Conservation (phyloP, 345 rosid genomes). For the Acer saccharum region DNA sequence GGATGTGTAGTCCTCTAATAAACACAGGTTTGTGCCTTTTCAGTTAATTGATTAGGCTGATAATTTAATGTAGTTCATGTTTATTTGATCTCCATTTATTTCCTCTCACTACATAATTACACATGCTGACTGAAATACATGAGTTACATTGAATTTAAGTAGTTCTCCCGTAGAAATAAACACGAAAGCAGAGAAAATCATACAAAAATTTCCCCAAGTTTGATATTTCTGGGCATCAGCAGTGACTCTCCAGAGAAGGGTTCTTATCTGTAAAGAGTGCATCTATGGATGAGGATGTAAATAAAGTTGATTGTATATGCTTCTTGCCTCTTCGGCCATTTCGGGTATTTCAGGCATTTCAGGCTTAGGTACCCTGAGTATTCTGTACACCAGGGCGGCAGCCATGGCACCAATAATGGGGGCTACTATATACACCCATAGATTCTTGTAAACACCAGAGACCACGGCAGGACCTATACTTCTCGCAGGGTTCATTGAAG, state of each 20-base stretch:
- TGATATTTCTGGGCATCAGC: neutral
- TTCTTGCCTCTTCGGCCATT: conserved; percentile 22
- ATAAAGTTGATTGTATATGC: conserved; percentile 29
- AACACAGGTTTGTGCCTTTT: conserved; percentile 40
- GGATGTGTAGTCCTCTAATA: conserved; percentile 33
- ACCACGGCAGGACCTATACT: conserved; percentile 56
- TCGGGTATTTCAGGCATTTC: conserved; percentile 17
- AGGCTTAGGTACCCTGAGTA: conserved; percentile 37
- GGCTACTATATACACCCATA: conserved; percentile 45
- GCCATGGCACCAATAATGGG: conserved; percentile 47
- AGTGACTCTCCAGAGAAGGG: neutral
- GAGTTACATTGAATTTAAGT: neutral
- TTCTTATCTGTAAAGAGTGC: neutral
- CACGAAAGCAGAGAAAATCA: neutral
- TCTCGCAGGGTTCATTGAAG: conserved; percentile 64
- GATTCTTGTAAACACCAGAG: conserved; percentile 41
- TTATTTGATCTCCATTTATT: conserved; percentile 8
- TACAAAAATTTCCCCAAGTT: neutral
- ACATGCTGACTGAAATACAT: neutral
- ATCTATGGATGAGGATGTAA: conserved; percentile 29
- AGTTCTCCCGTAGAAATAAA: neutral
- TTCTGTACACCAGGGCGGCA: conserved; percentile 31
- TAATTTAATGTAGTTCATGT: conserved; percentile 20
- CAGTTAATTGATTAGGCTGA: conserved; percentile 29
- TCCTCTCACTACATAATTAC: neutral